Conservation (phyloP, 2,329 filamentous ascomycete genomes). For the Cryphonectria nitschkei region DNA sequence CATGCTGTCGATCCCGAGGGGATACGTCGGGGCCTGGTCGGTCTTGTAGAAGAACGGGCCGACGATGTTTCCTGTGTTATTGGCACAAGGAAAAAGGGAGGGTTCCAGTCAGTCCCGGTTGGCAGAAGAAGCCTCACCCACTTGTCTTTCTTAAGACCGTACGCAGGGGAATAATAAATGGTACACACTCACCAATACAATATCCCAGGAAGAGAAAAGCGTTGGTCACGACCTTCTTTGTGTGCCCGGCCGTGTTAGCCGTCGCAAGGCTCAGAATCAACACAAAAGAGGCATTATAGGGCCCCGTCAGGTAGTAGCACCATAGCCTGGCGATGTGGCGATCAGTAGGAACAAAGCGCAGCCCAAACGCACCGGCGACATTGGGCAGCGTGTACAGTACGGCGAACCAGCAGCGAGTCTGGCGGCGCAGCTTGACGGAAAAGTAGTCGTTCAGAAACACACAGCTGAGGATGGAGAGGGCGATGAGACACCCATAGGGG, state of each 20-base stretch:
- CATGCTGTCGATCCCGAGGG: constrained; percentile 64
- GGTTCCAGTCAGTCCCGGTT: no score
- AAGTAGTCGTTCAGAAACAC: constrained; percentile 30
- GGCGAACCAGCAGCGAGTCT: constrained; percentile 41
- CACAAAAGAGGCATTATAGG: constrained; percentile 58
- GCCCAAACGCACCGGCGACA: constrained; percentile 56
- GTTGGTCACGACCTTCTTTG: constrained; percentile 32
- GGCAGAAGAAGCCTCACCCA: no score
- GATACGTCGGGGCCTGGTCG: constrained; percentile 62
- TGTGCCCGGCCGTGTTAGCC: constrained; percentile 35
- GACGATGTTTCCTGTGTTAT: constrained; percentile 58
- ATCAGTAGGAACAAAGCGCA: constrained; percentile 50
- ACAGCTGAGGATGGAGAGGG: constrained; percentile 36
- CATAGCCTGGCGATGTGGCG: constrained; percentile 52
- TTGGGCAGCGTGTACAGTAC: constrained; percentile 55
- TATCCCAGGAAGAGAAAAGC: constrained; percentile 23
- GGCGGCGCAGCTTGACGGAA: constrained; percentile 32
- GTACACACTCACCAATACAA: constrained; percentile 29
- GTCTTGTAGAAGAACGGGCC: constrained; percentile 63
- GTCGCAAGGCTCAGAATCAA: constrained; percentile 42
- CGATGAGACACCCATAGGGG: constrained; percentile 36
- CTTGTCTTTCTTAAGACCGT: constrained; percentile 18
- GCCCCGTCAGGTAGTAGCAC: constrained; percentile 59
- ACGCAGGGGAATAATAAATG: background rate
- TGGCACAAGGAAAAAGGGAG: no score